Evolutionary conservation across 495 filamentous ascomycete species (phyloP), one percentile per base, ranked within the genome.

Genomic region (Penicillium steckii): DNA sequence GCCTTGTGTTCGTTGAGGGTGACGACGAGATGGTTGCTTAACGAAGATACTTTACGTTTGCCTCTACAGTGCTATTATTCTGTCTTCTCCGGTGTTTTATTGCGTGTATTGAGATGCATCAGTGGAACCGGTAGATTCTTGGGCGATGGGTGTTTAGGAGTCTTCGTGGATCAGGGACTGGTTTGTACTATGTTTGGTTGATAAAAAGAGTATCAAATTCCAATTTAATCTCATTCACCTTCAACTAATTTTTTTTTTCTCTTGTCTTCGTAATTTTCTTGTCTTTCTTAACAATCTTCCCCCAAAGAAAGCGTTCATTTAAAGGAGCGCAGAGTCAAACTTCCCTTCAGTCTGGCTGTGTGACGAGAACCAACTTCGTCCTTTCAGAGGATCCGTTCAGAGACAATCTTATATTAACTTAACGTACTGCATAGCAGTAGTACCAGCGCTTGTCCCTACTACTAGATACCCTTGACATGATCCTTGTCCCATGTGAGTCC

Each of bases 1-100:
- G 91, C 46, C 76, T 98, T 46, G 83, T 97, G 21, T 97, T 97
- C 65, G 77, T 89, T 48, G 82, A 85, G 38, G 75, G 76, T 32
- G 81, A 79, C 24, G 78, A 71, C 53, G 80, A 84, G 48, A 83
- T 85, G 74, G 80, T 80, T 40, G 59, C 68, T 48, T 76, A 67
- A 69, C 53, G 30, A 19, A 33, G 35, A 30, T 21, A 17, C 8
- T 38, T 30, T 22, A 26, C 30, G 15, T 35, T 12, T 46, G 30
- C 18, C 29, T 22, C 50, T 33, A 32, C 18, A 52, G 46, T 52
- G 27, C 10, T 61, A 37, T 37, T 15, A 15, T 22, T 55, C 43
- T 27, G 46, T 59, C 46, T 32, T 44, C 37, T 52, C 40, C 33
- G 22, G 38, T 62, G 55, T 48, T 45, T 44, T 8, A 44, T 38